These are phyloP conservation scores for Xylaria sp. DNA, from an alignment of 2,329 filamentous ascomycete species.

Conservation along the genomic window DNA sequence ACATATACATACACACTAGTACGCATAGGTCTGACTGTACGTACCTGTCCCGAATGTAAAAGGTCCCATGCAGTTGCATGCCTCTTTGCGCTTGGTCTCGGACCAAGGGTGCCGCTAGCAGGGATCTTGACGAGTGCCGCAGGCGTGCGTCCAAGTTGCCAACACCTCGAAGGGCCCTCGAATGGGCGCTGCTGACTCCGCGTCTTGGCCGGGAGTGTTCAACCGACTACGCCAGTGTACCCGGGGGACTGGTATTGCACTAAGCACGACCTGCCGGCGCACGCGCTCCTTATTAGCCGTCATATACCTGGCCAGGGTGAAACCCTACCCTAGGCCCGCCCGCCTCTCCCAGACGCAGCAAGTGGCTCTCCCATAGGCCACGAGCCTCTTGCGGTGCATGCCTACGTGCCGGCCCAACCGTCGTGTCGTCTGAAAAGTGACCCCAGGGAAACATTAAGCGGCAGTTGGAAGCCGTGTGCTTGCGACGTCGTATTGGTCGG, in stretches of 20 bases:
- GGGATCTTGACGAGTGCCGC: conserved; percentile 36
- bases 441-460: conserved; percentile 35
- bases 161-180: conserved; percentile 24
- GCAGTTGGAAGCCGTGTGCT: conserved; percentile 34
- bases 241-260: conserved; percentile 47
- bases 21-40: conserved; percentile 25
- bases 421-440: conserved; percentile 27
- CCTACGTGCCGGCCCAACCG: conserved; percentile 35
- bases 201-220: conserved; percentile 35
- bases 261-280: conserved; percentile 47
- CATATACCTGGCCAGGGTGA: conserved; percentile 41
- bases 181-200: conserved; percentile 37
- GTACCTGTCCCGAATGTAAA: conserved; percentile 41
- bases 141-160: conserved; percentile 31
- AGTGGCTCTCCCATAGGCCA: conserved; percentile 35
- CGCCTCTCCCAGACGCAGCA: conserved; percentile 19
- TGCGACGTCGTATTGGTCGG: conserved; percentile 30
- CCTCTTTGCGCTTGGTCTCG: conserved; percentile 28
- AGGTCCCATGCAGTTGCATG: conserved; percentile 46
- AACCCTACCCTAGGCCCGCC: conserved; percentile 33
- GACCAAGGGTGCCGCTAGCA: conserved; percentile 35
- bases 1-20: not conserved
- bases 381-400: conserved; percentile 31
- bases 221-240: conserved; percentile 42
- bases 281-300: conserved; percentile 46